phyloP scores from a whole-genome alignment of 2,329 filamentous ascomycete genomes.

The Pestalotiopsis sp. region DNA sequence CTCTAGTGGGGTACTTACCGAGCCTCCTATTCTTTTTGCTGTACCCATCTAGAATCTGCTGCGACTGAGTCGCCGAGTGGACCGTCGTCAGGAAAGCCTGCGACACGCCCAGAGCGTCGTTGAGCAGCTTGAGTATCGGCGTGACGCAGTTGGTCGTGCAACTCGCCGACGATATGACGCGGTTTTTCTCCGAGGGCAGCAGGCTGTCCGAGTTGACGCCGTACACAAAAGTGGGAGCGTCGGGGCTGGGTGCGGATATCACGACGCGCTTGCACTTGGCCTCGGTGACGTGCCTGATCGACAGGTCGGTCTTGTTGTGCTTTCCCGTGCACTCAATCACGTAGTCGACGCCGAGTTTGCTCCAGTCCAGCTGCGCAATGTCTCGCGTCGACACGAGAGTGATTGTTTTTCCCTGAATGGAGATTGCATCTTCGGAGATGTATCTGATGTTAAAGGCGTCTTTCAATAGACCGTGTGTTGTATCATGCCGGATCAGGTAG shows the following conservation, averaged over 20 bases:
- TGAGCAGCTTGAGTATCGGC: not conserved
- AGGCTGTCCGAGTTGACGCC: not conserved
- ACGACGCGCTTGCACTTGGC: not conserved
- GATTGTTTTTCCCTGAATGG: not conserved
- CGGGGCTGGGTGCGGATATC: not conserved
- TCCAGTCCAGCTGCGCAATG: not conserved
- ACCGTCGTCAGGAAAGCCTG: not conserved
- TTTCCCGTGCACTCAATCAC: not conserved
- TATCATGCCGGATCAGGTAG: not conserved
- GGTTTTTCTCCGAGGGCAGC: not conserved
- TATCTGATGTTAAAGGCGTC: not conserved
- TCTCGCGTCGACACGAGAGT: not conserved
- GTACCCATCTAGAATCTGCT: not conserved
- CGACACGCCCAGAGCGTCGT: not conserved
- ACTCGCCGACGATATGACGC: not conserved
- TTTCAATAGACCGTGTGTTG: not conserved
- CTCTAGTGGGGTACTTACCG: not conserved
- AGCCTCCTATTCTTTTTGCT: not conserved
- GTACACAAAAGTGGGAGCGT: not conserved
- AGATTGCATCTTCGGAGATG: not conserved
- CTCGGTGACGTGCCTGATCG: not conserved
- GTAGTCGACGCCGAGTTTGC: not conserved
- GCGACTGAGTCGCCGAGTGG: not conserved
- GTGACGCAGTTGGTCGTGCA: not conserved
- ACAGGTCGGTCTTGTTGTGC: not conserved